phyloP scores from a whole-genome alignment of 1,284 basidiomycete genomes.

The Marasmius tenuissimus region DNA sequence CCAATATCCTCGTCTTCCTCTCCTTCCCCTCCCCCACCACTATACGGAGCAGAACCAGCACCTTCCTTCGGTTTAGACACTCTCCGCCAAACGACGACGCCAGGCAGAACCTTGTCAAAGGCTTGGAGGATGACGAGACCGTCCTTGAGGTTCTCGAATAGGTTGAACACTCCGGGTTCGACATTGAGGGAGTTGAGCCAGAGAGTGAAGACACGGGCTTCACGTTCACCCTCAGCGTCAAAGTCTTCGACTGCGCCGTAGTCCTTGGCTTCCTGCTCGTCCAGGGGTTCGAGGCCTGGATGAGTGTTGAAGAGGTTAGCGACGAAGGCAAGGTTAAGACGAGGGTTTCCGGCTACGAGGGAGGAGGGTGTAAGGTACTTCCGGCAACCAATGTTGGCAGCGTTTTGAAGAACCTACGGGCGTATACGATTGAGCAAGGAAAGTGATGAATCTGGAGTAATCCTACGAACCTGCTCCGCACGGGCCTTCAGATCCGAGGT shows the following conservation, averaged over 20 bases:
- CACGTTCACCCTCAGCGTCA: slow-evolving; percentile 97
- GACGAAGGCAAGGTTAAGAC: slow-evolving; percentile 97
- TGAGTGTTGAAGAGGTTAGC: slow-evolving; percentile 99
- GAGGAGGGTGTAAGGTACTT: slow-evolving; percentile 95
- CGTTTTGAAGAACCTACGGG: slow-evolving; percentile 81
- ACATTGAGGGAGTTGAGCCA: slow-evolving; percentile 98
- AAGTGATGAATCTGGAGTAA: neutral
- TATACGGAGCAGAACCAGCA: slow-evolving; percentile 38
- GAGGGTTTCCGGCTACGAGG: slow-evolving; percentile 94
- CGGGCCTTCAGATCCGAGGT: slow-evolving; percentile 80
- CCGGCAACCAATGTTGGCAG: slow-evolving; percentile 90
- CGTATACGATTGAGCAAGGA: neutral
- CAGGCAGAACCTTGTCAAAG: slow-evolving; percentile 94
- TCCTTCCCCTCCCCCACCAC: slow-evolving; percentile 40
- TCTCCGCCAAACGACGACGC: slow-evolving; percentile 90
- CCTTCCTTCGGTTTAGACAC: slow-evolving; percentile 90
- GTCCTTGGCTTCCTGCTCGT: slow-evolving; percentile 85
- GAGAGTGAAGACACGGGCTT: slow-evolving; percentile 95
- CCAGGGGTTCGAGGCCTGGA: slow-evolving; percentile 90
- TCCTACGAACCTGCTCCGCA: slow-evolving; percentile 71
- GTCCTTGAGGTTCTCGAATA: slow-evolving; percentile 95
- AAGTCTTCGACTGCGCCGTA: slow-evolving; percentile 94
- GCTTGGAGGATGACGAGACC: slow-evolving; percentile 92
- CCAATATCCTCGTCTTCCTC: slow-evolving; percentile 78
- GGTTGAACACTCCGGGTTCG: slow-evolving; percentile 93